A percentile compares a stretch with the other conserved stretches of the same genome.
Evolutionary conservation across 2,329 filamentous ascomycete genomes (phyloP).

Genomic region (Hymenoscyphus occultus): DNA sequence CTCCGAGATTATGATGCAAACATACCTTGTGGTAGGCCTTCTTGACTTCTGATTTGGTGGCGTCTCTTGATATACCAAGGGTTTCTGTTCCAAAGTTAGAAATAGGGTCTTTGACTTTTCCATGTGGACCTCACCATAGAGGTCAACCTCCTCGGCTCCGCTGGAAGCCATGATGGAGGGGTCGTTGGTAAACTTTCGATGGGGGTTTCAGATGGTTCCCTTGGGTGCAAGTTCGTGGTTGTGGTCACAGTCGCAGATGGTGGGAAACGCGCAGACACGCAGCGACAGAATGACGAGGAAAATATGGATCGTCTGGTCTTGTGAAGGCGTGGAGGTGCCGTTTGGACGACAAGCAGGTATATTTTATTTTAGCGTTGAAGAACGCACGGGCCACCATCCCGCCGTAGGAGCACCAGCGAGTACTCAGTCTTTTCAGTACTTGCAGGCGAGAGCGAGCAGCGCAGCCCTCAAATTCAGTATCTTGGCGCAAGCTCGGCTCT

Average conservation of each 20-base stretch:
- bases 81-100: slow-evolving; percentile 58
- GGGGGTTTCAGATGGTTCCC: not conserved
- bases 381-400: not conserved
- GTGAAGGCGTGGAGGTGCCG: not conserved
- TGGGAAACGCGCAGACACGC: not conserved
- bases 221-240: not conserved
- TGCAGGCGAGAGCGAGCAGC: no score
- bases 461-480: not conserved
- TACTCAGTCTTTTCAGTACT: no score
- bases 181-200: slow-evolving; percentile 4
- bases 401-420: no score
- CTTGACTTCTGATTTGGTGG: slow-evolving; percentile 79
- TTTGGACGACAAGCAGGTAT: slow-evolving; percentile 3
- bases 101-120: not conserved
- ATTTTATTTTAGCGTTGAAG: slow-evolving; percentile 22
- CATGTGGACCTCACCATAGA: slow-evolving; percentile 52
- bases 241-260: not conserved
- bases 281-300: not conserved
- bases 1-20: slow-evolving; percentile 4
- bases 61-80: slow-evolving; percentile 69
- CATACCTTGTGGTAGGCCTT: slow-evolving; percentile 91
- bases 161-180: slow-evolving; percentile 33
- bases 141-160: slow-evolving; percentile 47
- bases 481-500: not conserved
- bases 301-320: not conserved